Base-by-base conservation (phyloP, 2,329 filamentous ascomycete genomes). In the Verruconis gallopava region DNA sequence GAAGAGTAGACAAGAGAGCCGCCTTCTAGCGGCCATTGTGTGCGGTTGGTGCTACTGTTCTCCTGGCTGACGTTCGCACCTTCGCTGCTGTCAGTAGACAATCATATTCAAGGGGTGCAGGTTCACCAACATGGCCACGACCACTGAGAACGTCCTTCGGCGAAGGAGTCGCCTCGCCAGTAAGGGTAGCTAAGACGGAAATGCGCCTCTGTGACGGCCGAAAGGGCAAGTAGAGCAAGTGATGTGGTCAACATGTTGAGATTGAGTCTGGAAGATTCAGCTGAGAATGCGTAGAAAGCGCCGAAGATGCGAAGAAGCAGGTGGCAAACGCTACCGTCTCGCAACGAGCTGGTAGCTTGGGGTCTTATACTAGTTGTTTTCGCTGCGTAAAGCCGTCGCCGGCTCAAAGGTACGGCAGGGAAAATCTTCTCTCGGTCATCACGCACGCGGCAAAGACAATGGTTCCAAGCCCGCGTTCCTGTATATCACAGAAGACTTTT, bases 1-100 rank as follows among this genome's bases (percentile, higher is more conserved):
- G 60, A 62, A 28, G 58, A 56, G 50, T 68, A 57, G 15, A 51
- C 47, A 14, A 69, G 45, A 4, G 62, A 58, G 42, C 66, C 67
- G 36, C 66, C 65, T 9, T 57, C 55, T 3, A 62, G 46, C 5
- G 65, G 65, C 66, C 66, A 70, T 21, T 54, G 46, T 3, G 67
- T 68, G 45, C 66, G 66, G 53, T 66, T 68, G 28, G 47, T 54
- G 20, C 48, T 30, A 37, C 57, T 53, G 5, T 50, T 53, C 20
- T 60, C 60, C 32, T 63, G 58, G 43, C 56, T 55, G 47, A 65
- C 52, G 36, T 58, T 60, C 34, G 61, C 63, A 49, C 60, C 60
- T 62, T 41, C 3, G 15, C 22, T 33, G 30, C 11, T 4, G 32
- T 25, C n/a, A 19, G 28, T 22, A 25, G 22, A 35, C 37, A 36